Evolutionary conservation across 768 basidiomycete species (phyloP).

Genomic region (Boletus reticuloceps): DNA sequence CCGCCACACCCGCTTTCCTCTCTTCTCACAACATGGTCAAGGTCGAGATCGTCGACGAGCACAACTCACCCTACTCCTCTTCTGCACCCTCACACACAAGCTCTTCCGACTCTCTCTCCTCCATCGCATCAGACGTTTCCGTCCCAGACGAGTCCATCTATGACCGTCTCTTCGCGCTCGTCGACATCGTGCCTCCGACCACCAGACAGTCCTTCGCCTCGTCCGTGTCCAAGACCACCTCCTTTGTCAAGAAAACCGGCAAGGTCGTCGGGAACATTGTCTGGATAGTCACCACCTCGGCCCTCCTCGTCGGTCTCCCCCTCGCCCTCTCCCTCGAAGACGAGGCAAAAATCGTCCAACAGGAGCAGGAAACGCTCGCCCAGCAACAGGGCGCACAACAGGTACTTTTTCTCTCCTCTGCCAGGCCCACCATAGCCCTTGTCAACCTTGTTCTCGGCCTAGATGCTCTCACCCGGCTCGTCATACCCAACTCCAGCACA

Average conservation of each 20-base stretch:
- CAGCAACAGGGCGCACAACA: slow-evolving; percentile 93
- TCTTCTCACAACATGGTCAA: slow-evolving; percentile 71
- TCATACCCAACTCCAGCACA: slow-evolving; percentile 49
- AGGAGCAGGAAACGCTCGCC: slow-evolving; percentile 91
- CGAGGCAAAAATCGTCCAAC: slow-evolving; percentile 90
- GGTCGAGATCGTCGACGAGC: slow-evolving; percentile 84
- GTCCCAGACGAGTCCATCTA: slow-evolving; percentile 76
- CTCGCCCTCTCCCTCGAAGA: slow-evolving; percentile 93
- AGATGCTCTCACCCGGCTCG: slow-evolving; percentile 73
- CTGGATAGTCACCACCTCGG: slow-evolving; percentile 94
- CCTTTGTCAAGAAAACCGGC: slow-evolving; percentile 62
- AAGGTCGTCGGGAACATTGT: slow-evolving; percentile 84
- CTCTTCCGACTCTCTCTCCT: slow-evolving; percentile 71
- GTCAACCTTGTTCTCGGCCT: slow-evolving; percentile 10
- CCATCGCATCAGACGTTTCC: slow-evolving; percentile 68
- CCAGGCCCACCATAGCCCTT: not conserved
- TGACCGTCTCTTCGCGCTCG: slow-evolving; percentile 88
- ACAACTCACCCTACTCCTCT: slow-evolving; percentile 72
- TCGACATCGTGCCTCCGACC: slow-evolving; percentile 92
- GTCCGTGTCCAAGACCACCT: slow-evolving; percentile 56
- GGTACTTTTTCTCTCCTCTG: slow-evolving; percentile 43
- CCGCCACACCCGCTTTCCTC: slow-evolving; percentile 7
- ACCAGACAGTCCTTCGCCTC: slow-evolving; percentile 76
- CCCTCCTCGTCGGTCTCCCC: slow-evolving; percentile 90
- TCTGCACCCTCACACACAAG: slow-evolving; percentile 71